Evolutionary conservation across 352 stramenopile genomes (phyloP).

Genomic region (Globisporangium mamillatum): DNA sequence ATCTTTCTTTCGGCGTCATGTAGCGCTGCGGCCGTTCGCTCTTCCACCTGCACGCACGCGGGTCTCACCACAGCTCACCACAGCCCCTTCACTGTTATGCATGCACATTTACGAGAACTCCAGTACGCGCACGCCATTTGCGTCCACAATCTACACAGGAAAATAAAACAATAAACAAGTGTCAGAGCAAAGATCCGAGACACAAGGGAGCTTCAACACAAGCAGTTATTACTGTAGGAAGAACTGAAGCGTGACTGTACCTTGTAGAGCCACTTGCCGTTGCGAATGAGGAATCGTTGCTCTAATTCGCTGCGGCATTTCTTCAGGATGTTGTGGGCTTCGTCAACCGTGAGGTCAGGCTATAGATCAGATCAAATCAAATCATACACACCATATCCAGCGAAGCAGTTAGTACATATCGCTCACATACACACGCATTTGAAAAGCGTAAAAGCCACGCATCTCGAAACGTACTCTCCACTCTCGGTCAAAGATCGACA

Average conservation of each 20-base stretch:
- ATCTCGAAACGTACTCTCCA: slow-evolving; percentile 56
- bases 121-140: slow-evolving; percentile 21
- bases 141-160: slow-evolving; percentile 18
- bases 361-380: slow-evolving; percentile 4
- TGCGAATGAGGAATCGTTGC: slow-evolving; percentile 84
- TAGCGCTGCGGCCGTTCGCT: background rate
- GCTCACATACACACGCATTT: background rate
- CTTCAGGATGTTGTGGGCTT: slow-evolving; percentile 70
- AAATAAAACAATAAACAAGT: background rate
- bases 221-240: background rate
- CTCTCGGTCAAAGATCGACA: slow-evolving; percentile 87
- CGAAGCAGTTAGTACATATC: background rate
- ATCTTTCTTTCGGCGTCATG: background rate
- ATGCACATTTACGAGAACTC: slow-evolving; percentile 19
- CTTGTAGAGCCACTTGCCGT: slow-evolving; percentile 86
- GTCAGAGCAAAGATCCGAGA: background rate
- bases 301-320: slow-evolving; percentile 81
- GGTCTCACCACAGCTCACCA: background rate
- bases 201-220: background rate
- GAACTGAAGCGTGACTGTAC: slow-evolving; percentile 9
- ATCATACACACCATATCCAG: background rate
- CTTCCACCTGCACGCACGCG: background rate
- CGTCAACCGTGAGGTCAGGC: slow-evolving; percentile 77
- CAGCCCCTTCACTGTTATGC: background rate
- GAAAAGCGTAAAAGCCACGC: background rate